Evolutionary conservation across 768 basidiomycete genomes (phyloP).

Genomic region (Phylloporus rhodoxanthus): DNA sequence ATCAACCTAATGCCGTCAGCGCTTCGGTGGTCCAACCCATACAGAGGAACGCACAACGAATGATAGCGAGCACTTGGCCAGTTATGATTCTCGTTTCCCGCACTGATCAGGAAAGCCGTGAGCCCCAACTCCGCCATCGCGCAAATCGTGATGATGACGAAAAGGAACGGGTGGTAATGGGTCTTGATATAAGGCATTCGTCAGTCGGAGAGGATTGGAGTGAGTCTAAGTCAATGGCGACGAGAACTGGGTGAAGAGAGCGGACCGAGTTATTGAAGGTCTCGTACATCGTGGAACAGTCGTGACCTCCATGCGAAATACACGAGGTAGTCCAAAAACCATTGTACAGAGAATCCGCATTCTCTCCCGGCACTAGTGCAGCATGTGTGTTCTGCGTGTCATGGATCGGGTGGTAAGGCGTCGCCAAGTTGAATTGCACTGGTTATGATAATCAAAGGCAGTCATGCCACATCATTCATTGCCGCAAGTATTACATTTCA

Average conservation of each 20-base stretch:
- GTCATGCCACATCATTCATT: slow-evolving; percentile 14
- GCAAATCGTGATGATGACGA: slow-evolving; percentile 57
- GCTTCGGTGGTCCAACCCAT: slow-evolving; percentile 2
- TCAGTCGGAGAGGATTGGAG: slow-evolving; percentile 8
- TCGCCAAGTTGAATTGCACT: slow-evolving; percentile 10
- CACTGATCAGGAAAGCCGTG: slow-evolving; percentile 65
- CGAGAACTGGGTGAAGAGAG: slow-evolving; percentile 7
- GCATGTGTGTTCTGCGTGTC: slow-evolving; percentile 17
- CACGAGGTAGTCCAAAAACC: slow-evolving; percentile 25
- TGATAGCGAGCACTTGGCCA: slow-evolving; percentile 63
- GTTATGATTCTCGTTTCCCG: slow-evolving; percentile 55
- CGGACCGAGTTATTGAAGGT: slow-evolving; percentile 15
- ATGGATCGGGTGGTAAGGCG: slow-evolving; percentile 1
- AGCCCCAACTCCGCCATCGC: slow-evolving; percentile 72
- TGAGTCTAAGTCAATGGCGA: slow-evolving; percentile 10
- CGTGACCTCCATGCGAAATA: slow-evolving; percentile 29
- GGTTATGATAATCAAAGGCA: slow-evolving; percentile 10
- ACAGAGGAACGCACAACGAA: slow-evolving; percentile 43
- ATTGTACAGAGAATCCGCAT: slow-evolving; percentile 8
- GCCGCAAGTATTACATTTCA: slow-evolving; percentile 33
- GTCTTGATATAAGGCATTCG: slow-evolving; percentile 42
- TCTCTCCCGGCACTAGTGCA: slow-evolving; percentile 4
- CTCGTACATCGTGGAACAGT: slow-evolving; percentile 19
- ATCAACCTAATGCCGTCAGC: slow-evolving; percentile 40
- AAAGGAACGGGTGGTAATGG: slow-evolving; percentile 58